Evolutionary conservation across 208 protist genomes (phyloP).

Genomic region (Leishmania braziliensis): DNA sequence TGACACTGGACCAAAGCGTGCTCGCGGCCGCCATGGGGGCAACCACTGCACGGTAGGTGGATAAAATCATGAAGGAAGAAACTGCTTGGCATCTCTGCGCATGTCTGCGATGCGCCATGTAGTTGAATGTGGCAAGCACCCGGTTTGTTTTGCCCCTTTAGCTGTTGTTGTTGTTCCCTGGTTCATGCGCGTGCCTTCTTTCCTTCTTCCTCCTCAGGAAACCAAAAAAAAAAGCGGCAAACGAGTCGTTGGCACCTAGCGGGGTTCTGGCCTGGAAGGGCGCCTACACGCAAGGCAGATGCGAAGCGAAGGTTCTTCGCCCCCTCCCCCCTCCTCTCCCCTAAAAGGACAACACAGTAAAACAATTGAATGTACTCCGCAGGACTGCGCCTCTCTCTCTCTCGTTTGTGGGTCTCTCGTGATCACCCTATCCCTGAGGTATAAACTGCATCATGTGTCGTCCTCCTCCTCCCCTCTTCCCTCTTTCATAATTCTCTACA

Average conservation of each 20-base stretch:
- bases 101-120: not conserved
- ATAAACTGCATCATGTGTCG: too few species aligned
- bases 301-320: not conserved
- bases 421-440: too few species aligned
- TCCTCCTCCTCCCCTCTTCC: not conserved
- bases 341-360: not conserved
- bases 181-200: too few species aligned
- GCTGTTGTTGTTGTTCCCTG: too few species aligned
- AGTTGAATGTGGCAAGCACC: not conserved
- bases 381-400: not conserved
- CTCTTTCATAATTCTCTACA: not conserved
- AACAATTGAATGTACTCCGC: not conserved
- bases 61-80: slow-evolving; percentile 1
- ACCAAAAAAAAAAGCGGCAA: not conserved
- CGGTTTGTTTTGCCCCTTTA: not conserved
- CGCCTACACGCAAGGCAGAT: not conserved
- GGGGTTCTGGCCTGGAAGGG: not conserved
- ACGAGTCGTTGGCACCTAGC: not conserved
- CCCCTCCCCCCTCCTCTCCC: not conserved
- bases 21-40: slow-evolving; percentile 91
- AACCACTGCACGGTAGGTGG: slow-evolving; percentile 34
- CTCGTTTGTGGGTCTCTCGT: not conserved
- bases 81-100: not conserved
- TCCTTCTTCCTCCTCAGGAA: not conserved
- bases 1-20: slow-evolving; percentile 93